Conservation (phyloP, 2,329 filamentous ascomycete species). For the Ophiostoma piceae region DNA sequence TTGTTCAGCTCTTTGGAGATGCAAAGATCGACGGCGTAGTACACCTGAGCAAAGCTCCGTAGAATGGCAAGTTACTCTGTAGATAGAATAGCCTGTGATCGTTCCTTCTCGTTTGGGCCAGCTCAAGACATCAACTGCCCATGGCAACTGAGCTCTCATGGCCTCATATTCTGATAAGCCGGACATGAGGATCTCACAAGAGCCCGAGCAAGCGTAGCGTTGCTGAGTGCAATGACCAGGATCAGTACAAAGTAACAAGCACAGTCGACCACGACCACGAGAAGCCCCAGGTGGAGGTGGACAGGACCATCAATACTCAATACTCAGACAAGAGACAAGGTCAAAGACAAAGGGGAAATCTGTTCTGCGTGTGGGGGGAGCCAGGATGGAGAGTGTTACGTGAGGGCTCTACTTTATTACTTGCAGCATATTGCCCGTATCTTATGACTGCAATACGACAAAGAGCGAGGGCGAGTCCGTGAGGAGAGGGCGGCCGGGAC, state of each 20-base stretch:
- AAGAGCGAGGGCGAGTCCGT: constrained; percentile 14
- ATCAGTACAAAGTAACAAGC: neutral
- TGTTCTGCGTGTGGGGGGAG: constrained; percentile 1
- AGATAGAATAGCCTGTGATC: too few species aligned
- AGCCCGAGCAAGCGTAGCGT: neutral
- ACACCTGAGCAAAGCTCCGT: too few species aligned
- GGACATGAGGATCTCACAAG: neutral
- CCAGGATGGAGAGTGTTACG: constrained; percentile 8
- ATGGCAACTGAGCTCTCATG: neutral
- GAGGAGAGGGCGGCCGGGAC: neutral
- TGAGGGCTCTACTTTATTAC: neutral
- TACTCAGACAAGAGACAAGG: neutral
- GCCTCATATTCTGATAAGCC: neutral
- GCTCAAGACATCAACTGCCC: neutral
- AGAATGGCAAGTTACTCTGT: too few species aligned
- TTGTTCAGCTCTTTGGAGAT: neutral
- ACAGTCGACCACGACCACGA: too few species aligned
- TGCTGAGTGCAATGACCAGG: neutral
- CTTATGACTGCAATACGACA: constrained; percentile 11
- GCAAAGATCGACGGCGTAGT: neutral
- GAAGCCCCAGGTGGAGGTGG: neutral
- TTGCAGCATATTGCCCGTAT: constrained; percentile 7
- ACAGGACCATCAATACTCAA: neutral
- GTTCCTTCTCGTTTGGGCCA: neutral
- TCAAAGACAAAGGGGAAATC: constrained; percentile 4